These are phyloP conservation scores for Patellaria atrata DNA, from an alignment of 495 filamentous ascomycete species.

Conservation along the genomic window DNA sequence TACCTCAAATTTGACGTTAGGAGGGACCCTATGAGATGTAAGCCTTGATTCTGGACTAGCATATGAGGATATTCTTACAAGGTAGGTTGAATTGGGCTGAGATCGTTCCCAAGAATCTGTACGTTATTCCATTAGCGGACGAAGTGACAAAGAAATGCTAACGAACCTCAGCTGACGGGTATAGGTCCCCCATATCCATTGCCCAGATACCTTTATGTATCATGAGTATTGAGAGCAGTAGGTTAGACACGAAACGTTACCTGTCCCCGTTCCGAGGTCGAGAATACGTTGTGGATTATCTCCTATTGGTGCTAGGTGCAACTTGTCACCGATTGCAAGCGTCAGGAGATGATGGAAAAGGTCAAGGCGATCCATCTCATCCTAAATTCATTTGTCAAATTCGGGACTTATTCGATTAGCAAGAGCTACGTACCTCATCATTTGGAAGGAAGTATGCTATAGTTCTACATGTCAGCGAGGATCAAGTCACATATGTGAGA, in stretches of 20 bases:
- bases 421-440: slow-evolving; percentile 2
- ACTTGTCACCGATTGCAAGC: slow-evolving; percentile 39
- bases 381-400: slow-evolving; percentile 1
- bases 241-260: no score
- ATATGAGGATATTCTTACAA: slow-evolving; percentile 17
- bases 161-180: slow-evolving; percentile 1
- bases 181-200: slow-evolving; percentile 16
- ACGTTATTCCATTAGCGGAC: neutral
- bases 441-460: slow-evolving; percentile 4
- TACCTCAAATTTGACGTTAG: slow-evolving; percentile 38
- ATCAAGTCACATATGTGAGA: slow-evolving; percentile 1
- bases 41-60: slow-evolving; percentile 7
- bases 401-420: neutral
- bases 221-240: no score
- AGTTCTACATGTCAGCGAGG: slow-evolving; percentile 5
- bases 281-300: slow-evolving; percentile 43
- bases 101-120: slow-evolving; percentile 16
- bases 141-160: neutral
- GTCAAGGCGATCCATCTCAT: slow-evolving; percentile 30
- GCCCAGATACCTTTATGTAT: slow-evolving; percentile 14
- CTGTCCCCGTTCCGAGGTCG: slow-evolving; percentile 53
- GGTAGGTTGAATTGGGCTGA: slow-evolving; percentile 26
- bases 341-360: slow-evolving; percentile 37
- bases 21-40: slow-evolving; percentile 25
- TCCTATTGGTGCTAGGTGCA: slow-evolving; percentile 45